Evolutionary conservation across 2,329 filamentous ascomycete species (phyloP), one percentile per base, ranked within the genome.

Genomic region (Dactylonectria estremocensis): DNA sequence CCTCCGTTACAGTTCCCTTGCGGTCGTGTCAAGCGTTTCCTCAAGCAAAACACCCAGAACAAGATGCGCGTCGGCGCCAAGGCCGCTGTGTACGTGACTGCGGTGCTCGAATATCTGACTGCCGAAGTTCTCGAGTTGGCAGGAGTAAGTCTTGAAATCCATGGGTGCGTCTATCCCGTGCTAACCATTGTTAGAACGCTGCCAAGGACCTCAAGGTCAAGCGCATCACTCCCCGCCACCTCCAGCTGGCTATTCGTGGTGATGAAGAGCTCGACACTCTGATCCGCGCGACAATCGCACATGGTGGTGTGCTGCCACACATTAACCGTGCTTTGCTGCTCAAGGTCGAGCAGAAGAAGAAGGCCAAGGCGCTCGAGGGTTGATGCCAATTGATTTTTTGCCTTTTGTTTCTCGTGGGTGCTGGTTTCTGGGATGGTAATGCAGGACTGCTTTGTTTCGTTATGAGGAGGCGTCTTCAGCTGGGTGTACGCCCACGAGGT

Each of bases 141-240:
- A 82, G 96, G 96, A 83, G 90, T 92, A 86, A 84, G 90, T 90
- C 69, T n/a, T n/a, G 74, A 67, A 22, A 66, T 53, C 54, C 24
- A 55, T 33, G 54, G 65, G 28, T 40, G 2, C 16, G 49, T 18
- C 35, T 20, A 45, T 37, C 33, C 31, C 24, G 66, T 61, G 53
- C 74, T 77, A 49, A 79, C 73, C n/a, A 18, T 35, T 43, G 35
- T 40, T 77, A 92, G 90, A 99, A 99, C 82, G 96, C 96, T 61
- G 96, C 96, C 83, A 98, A 98, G 89, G 96, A 99, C 83, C 93
- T 98, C 80, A 99, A 98, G 86, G 96, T 98, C 86, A 99, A 98
- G 91, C 96, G 96, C 84, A 99, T 99, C 84, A 98, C 95, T 13
- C 96, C 96, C 64, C 95, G 96, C 82, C 96, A 99, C 83, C 87